Conservation (phyloP, 106 monocot species). For the Acanthochlamys bracteata region DNA sequence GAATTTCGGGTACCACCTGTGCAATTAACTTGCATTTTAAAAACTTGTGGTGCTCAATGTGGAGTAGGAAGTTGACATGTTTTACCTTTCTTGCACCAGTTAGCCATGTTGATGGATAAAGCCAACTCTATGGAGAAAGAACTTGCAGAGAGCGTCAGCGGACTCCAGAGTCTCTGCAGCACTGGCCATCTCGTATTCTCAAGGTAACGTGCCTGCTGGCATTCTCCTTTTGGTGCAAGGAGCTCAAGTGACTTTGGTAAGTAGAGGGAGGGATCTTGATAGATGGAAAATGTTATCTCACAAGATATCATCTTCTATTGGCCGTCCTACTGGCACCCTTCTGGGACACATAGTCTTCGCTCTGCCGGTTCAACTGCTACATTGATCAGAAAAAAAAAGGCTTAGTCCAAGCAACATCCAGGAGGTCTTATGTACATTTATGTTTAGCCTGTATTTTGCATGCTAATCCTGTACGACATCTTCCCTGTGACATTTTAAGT, state of each 20-base stretch:
- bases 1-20: slow-evolving; percentile 50
- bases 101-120: slow-evolving; percentile 30
- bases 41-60: background rate
- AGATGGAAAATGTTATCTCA: background rate
- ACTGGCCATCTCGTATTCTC: slow-evolving; percentile 1
- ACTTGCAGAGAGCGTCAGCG: background rate
- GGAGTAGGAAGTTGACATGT: background rate
- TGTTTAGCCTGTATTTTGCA: too few relatives aligned
- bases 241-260: slow-evolving; percentile 15
- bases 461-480: too few relatives aligned
- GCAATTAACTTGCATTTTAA: background rate
- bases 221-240: slow-evolving; percentile 16
- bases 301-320: background rate
- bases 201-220: background rate
- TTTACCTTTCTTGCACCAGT: slow-evolving; percentile 7
- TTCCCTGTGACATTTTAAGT: too few relatives aligned
- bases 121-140: slow-evolving; percentile 26
- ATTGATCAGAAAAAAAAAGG: too few relatives aligned
- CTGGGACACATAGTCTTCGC: background rate
- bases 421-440: too few relatives aligned
- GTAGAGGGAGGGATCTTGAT: slow-evolving; percentile 31
- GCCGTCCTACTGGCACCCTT: background rate
- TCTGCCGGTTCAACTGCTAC: too few relatives aligned
- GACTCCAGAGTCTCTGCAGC: slow-evolving; percentile 12
- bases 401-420: too few relatives aligned